Base-by-base conservation (phyloP, 1,139 yeast genomes). In the Yamadazyma dushanensis region DNA sequence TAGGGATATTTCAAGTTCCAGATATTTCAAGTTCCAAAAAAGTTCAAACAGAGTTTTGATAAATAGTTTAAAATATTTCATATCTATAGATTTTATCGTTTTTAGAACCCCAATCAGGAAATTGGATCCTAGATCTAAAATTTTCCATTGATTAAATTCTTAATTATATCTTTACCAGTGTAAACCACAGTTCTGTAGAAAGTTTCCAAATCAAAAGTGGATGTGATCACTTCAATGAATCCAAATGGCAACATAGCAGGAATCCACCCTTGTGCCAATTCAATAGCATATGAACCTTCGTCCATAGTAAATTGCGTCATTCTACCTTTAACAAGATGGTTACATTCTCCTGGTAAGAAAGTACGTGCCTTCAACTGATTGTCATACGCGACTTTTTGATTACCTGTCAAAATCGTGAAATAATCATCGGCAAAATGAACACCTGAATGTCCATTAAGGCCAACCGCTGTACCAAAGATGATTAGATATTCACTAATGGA, bases 181-280 rank as follows among this genome's bases (percentile, higher is more conserved):
- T 83, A 72, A 48, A 73, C 76, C 29, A 73, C 76, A 8, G 97
- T 92, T 58, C 76, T 75, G 43, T 61, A 66, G 43, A 90, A 71
- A 16, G 95, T 79, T 50, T 70, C 60, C 46, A 83, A 62, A 59
- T 92, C 98, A 50, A 89, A 63, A 10, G 97, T 92, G 29, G 95
- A 83, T 37, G 83, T 74, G 41, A 85, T 56, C 5, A 84, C 78
- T 56, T 88, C 96, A 41, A 87, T 67, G 61, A 92, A 79, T 0
- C 98, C 98, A 58, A 92, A 94, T 15, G 97, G 97, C 46, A 94
- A 73, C 98, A 92, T 92, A 35, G 94, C 83, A 23, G 98, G 98
- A 49, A 92, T 87, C 95, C 96, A 92, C 39, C 98, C 98, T 67
- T 92, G 98, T 6, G 98, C 98, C 54, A 92, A 75, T 59, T 92